Conservation (phyloP, 2,329 filamentous ascomycete genomes). For the Plenodomus lindquistii region DNA sequence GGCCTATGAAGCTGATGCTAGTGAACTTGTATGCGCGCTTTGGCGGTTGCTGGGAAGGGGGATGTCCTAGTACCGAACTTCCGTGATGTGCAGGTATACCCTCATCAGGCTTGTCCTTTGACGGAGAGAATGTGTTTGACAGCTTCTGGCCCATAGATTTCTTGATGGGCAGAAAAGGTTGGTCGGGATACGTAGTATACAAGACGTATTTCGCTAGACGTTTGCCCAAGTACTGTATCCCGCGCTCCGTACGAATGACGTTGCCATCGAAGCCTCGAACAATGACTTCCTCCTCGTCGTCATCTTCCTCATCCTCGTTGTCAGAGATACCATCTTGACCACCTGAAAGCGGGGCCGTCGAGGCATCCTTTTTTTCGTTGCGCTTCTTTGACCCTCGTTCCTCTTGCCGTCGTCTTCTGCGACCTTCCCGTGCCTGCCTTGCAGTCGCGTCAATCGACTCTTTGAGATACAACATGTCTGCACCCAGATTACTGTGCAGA, state of each 20-base stretch:
- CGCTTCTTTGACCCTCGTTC: conserved; percentile 13
- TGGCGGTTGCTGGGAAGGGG: conserved; percentile 43
- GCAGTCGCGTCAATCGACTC: conserved; percentile 91
- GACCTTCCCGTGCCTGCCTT: conserved; percentile 71
- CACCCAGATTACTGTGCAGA: conserved; percentile 90
- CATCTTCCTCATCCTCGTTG: conserved; percentile 57
- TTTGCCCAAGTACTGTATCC: conserved; percentile 96
- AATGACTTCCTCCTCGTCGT: conserved; percentile 82
- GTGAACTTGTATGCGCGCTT: conserved; percentile 77
- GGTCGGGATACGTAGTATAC: conserved; percentile 88
- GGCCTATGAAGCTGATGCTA: conserved; percentile 92
- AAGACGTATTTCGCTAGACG: conserved; percentile 89
- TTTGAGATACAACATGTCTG: conserved; percentile 96
- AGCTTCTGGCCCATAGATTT: conserved; percentile 56
- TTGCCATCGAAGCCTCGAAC: conserved; percentile 90
- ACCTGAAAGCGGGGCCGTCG: conserved; percentile 54
- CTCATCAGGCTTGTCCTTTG: conserved; percentile 48
- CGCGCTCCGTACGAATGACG: conserved; percentile 85
- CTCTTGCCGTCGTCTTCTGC: conserved; percentile 59
- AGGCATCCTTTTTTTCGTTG: conserved; percentile 19
- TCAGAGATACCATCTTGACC: conserved; percentile 53
- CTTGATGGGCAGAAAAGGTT: conserved; percentile 77
- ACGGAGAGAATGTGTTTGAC: conserved; percentile 51
- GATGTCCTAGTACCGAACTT: conserved; percentile 62
- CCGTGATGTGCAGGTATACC: conserved; percentile 60